These are phyloP conservation scores for Tylopilus microsporus DNA, from an alignment of 1,284 basidiomycete species.

Conservation along the genomic window DNA sequence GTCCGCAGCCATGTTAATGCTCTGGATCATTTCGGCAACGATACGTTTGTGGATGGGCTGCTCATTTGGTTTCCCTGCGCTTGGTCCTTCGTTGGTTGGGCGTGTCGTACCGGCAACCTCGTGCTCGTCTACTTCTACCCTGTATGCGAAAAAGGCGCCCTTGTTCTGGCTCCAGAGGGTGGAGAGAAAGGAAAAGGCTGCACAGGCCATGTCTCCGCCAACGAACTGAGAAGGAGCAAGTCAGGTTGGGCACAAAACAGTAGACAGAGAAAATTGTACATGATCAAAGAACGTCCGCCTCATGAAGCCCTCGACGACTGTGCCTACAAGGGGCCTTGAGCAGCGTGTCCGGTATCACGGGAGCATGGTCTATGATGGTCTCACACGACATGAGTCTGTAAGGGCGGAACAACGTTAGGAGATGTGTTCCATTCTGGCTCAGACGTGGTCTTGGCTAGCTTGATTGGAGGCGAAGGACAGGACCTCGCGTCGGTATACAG, in stretches of 20 bases:
- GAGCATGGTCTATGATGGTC: slow-evolving; percentile 71
- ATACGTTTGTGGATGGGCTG: slow-evolving; percentile 53
- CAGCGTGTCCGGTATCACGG: slow-evolving; percentile 58
- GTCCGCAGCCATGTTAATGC: slow-evolving; percentile 72
- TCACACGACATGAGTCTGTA: slow-evolving; percentile 80
- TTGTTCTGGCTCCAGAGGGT: slow-evolving; percentile 62
- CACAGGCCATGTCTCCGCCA: slow-evolving; percentile 77
- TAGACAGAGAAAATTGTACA: slow-evolving; percentile 35
- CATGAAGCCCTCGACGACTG: slow-evolving; percentile 67
- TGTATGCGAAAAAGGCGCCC: slow-evolving; percentile 60
- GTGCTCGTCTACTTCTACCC: slow-evolving; percentile 74
- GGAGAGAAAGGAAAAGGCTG: slow-evolving; percentile 61
- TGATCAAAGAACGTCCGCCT: slow-evolving; percentile 83
- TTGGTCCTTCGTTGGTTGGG: neutral
- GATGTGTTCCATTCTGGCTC: slow-evolving; percentile 10
- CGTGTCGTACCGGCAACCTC: slow-evolving; percentile 24
- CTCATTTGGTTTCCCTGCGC: slow-evolving; percentile 6
- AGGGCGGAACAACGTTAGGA: slow-evolving; percentile 48
- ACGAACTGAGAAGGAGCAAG: slow-evolving; percentile 60
- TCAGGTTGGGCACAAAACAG: neutral
- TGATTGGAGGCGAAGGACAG: slow-evolving; percentile 23
- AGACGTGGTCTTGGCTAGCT: slow-evolving; percentile 5
- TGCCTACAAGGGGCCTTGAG: slow-evolving; percentile 55
- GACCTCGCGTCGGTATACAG: slow-evolving; percentile 28
- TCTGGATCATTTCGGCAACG: slow-evolving; percentile 66